These are phyloP conservation scores for Trichoderma semiorbis DNA, from an alignment of 2,329 filamentous ascomycete species.

Conservation along the genomic window DNA sequence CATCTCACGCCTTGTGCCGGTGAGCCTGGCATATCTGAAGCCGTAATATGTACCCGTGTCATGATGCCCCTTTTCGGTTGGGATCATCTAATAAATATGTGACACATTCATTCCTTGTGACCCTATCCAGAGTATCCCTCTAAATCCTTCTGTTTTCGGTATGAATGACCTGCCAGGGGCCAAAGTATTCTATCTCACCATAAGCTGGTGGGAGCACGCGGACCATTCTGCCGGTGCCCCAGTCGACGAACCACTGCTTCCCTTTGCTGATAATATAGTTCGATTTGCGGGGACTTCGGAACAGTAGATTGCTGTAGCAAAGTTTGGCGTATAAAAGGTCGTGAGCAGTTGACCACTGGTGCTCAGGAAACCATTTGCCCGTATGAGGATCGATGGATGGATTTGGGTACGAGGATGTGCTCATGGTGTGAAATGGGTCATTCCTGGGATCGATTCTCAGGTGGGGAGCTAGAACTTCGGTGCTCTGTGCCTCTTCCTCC, in stretches of 20 bases:
- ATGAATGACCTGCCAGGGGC: conserved; percentile 49
- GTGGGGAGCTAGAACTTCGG: conserved; percentile 19
- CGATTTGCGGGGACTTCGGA: conserved; percentile 54
- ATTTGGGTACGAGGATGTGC: conserved; percentile 45
- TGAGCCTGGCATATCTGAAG: not conserved
- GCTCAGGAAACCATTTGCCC: conserved; percentile 55
- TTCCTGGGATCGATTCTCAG: conserved; percentile 27
- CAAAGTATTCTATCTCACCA: conserved; percentile 48
- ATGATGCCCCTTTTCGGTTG: not conserved
- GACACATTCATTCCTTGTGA: not conserved
- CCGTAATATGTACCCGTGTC: not conserved
- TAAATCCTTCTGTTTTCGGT: conserved; percentile 48
- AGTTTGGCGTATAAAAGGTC: conserved; percentile 59
- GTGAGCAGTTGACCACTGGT: conserved; percentile 53
- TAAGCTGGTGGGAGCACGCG: conserved; percentile 53
- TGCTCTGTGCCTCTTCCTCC: conserved; percentile 18
- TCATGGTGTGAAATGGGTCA: conserved; percentile 38
- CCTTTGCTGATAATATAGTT: conserved; percentile 56
- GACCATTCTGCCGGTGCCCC: conserved; percentile 53
- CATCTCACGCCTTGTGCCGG: not conserved
- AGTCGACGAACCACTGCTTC: conserved; percentile 58
- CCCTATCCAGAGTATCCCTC: not conserved
- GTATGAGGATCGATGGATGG: conserved; percentile 45
- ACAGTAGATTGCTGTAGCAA: conserved; percentile 57
- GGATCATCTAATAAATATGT: not conserved